These are phyloP conservation scores for Mycena polygramma DNA, from an alignment of 768 basidiomycete genomes.

Conservation along the genomic window DNA sequence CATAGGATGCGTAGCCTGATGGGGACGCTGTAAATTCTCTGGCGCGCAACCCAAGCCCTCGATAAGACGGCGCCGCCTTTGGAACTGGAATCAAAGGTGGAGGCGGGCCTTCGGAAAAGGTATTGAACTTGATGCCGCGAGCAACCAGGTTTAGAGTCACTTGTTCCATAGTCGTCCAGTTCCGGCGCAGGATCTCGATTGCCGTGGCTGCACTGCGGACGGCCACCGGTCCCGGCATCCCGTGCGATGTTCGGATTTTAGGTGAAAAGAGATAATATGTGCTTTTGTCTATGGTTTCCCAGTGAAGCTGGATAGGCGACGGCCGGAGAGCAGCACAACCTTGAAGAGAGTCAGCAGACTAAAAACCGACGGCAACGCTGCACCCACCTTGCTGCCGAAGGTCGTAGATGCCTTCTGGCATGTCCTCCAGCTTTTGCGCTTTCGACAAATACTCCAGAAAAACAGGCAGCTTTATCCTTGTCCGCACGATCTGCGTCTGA, in stretches of 20 bases:
- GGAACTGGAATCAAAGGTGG: background rate
- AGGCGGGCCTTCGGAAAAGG: background rate
- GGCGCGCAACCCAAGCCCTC: slow-evolving; percentile 18
- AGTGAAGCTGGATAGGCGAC: slow-evolving; percentile 16
- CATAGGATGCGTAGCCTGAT: slow-evolving; percentile 9
- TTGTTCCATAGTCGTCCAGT: slow-evolving; percentile 15
- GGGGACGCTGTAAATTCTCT: background rate
- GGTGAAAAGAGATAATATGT: slow-evolving; percentile 21
- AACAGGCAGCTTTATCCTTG: background rate
- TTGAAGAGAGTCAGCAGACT: background rate
- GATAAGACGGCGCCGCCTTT: background rate
- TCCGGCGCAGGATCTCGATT: slow-evolving; percentile 12
- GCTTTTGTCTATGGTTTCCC: slow-evolving; percentile 2
- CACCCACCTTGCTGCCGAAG: slow-evolving; percentile 22
- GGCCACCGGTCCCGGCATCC: background rate
- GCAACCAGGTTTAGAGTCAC: slow-evolving; percentile 13
- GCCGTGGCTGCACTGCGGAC: slow-evolving; percentile 16
- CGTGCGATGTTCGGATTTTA: background rate
- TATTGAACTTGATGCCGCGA: slow-evolving; percentile 21
- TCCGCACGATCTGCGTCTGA: background rate
- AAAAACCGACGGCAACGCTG: background rate
- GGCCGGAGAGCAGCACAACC: slow-evolving; percentile 17
- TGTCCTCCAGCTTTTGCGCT: slow-evolving; percentile 7
- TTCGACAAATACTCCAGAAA: background rate
- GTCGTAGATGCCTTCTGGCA: slow-evolving; percentile 18